Percentiles rank a stretch among this genome's conserved stretches.
Conservation (phyloP, 345 rosid species). For the Syzygium grande region DNA sequence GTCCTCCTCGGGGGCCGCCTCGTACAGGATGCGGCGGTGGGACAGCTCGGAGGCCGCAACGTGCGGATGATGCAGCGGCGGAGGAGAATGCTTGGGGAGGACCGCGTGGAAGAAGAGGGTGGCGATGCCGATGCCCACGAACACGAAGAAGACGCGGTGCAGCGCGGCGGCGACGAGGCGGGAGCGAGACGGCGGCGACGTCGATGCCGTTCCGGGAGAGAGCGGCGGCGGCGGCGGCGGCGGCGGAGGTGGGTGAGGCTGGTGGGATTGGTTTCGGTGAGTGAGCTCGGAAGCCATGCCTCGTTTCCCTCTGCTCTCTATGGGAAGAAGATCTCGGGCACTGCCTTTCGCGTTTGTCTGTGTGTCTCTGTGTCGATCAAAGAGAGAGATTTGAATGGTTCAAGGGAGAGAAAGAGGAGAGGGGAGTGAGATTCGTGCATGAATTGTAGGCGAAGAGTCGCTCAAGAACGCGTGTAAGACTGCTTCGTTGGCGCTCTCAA, state of each 20-base stretch:
- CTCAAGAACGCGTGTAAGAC: background rate
- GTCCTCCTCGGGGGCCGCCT: background rate
- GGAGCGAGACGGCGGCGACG: background rate
- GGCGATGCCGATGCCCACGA: slow-evolving; percentile 55
- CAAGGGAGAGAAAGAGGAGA: background rate
- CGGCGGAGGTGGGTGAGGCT: slow-evolving; percentile 28
- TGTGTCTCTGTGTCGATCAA: background rate
- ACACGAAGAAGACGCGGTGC: slow-evolving; percentile 44
- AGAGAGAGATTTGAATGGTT: background rate
- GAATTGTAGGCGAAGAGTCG: background rate
- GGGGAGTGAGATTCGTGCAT: background rate
- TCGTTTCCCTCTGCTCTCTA: background rate
- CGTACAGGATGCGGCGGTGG: background rate
- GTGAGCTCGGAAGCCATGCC: background rate
- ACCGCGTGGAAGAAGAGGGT: slow-evolving; percentile 42
- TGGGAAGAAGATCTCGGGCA: background rate
- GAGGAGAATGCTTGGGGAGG: slow-evolving; percentile 14
- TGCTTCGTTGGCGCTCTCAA: background rate
- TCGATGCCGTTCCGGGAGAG: background rate
- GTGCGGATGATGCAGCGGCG: background rate
- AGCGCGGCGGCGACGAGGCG: background rate
- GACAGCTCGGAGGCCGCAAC: background rate
- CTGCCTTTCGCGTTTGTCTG: background rate
- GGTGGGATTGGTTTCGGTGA: background rate
- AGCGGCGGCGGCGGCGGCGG: background rate